phyloP scores from a whole-genome alignment of 331 rosid species.

The Phaseolus coccineus region DNA sequence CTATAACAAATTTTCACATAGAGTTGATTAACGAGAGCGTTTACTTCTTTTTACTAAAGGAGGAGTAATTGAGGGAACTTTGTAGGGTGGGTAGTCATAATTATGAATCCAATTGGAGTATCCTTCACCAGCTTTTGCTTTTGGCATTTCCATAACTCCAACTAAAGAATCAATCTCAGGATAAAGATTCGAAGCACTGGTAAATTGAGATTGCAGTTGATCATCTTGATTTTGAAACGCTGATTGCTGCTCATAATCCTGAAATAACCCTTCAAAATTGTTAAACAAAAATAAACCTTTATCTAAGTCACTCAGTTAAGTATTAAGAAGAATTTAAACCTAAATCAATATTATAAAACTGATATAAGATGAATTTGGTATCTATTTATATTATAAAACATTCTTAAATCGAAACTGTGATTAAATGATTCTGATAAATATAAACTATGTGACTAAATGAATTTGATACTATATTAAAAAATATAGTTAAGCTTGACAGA shows the following conservation, averaged over 20 bases:
- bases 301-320: neutral
- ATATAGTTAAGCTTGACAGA: no score
- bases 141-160: conserved; percentile 20
- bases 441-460: no score
- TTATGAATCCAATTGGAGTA: conserved; percentile 34
- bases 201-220: conserved; percentile 1
- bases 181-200: conserved; percentile 7
- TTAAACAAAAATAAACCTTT: neutral
- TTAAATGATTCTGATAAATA: no score
- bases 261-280: conserved; percentile 32
- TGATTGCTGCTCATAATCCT: conserved; percentile 37
- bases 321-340: no score
- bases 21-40: conserved; percentile 5
- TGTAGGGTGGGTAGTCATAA: neutral
- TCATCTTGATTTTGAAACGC: conserved; percentile 28
- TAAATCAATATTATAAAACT: no score
- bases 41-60: neutral
- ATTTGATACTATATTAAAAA: no score
- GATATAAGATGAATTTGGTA: no score
- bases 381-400: no score
- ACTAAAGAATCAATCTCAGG: neutral
- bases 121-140: conserved; percentile 27
- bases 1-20: conserved; percentile 5
- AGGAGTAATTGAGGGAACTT: conserved; percentile 18
- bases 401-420: no score